Evolutionary conservation across 148 eudicot species (phyloP), one percentile per base, ranked within the genome.

Genomic region (Chenopodium formosanum): DNA sequence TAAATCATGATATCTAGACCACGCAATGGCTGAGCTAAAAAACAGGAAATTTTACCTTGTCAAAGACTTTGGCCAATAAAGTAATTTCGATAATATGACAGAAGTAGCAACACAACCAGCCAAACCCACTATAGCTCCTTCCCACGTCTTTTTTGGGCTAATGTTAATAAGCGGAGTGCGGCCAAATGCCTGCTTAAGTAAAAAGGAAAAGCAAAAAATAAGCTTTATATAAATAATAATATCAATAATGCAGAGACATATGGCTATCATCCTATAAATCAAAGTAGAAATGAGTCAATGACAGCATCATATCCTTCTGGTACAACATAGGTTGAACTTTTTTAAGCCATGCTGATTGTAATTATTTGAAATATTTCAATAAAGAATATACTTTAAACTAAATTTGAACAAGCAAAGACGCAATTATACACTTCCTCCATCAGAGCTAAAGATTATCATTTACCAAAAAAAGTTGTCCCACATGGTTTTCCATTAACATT

Each of bases 91-190:
- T 83, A 96, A 83, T 69, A 91, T 3, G 52, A 91, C 83, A 73
- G 95, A 83, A 73, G 94, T 94, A 72, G 88, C 91, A 83, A 96
- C 86, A 80, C 99, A 96, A 77, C 98, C 97, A 80, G 91, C 90
- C 72, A 94, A 86, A 47, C 99, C 99, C 40, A 83, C 84, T 77
- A 89, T 65, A 82, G 95, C 97, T 86, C 99, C 99, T 79, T 96
- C 98, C 99, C 98, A 96, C 63, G 99, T 96, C 86, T 96, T 96
- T 82, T 94, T 96, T 12, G 99, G 99, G 83, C 99, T 96, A 76
- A 96, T 82, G 84, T 74, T 83, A 50, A 81, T 96, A 44, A 96
- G 94, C 16, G 98, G 99, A 62, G 98, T 96, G 82, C 95, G 88
- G 50, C 98, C 99, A 91, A 96, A 92, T 44, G 92, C 91, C 99